Evolutionary conservation across 164 flowering plant genomes (phyloP).

Genomic region (Piper longum): DNA sequence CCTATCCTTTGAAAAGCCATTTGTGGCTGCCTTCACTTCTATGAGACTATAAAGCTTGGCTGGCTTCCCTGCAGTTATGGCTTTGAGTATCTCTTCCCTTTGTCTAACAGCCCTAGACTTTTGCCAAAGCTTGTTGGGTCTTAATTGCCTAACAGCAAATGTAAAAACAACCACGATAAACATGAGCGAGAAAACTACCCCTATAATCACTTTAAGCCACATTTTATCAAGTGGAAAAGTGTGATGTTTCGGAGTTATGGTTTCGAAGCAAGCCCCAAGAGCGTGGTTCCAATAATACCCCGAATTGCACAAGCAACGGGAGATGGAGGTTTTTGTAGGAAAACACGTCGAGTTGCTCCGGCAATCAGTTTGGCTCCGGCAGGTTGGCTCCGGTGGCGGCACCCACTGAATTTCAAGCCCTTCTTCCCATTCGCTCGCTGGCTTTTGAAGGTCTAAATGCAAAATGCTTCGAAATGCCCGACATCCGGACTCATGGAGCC

Average conservation of each 20-base stretch:
- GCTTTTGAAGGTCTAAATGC: slow-evolving; percentile 24
- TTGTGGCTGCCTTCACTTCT: slow-evolving; percentile 47
- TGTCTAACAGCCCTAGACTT: slow-evolving; percentile 21
- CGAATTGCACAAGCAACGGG: slow-evolving; percentile 36
- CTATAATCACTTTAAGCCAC: slow-evolving; percentile 18
- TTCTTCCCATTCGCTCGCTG: slow-evolving; percentile 42
- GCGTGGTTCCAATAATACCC: slow-evolving; percentile 35
- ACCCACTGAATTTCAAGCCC: slow-evolving; percentile 70
- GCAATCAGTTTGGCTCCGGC: slow-evolving; percentile 41
- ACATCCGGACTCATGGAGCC: slow-evolving; percentile 53
- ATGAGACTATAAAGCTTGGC: slow-evolving; percentile 27
- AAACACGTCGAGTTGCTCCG: slow-evolving; percentile 6
- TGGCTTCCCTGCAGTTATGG: slow-evolving; percentile 26
- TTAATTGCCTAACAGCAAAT: slow-evolving; percentile 9
- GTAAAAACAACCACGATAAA: slow-evolving; percentile 11
- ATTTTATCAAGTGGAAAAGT: slow-evolving; percentile 6
- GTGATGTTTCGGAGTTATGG: slow-evolving; percentile 8
- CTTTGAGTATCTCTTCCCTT: slow-evolving; percentile 38
- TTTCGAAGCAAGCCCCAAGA: slow-evolving; percentile 21
- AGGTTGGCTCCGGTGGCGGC: slow-evolving; percentile 42
- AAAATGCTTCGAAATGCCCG: slow-evolving; percentile 54
- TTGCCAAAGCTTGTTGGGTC: slow-evolving; percentile 9
- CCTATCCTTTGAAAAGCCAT: slow-evolving; percentile 26
- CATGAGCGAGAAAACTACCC: slow-evolving; percentile 18
- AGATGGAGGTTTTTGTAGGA: background rate